These are phyloP conservation scores for Neurospora sp. DNA, from an alignment of 495 filamentous ascomycete species.

Conservation along the genomic window DNA sequence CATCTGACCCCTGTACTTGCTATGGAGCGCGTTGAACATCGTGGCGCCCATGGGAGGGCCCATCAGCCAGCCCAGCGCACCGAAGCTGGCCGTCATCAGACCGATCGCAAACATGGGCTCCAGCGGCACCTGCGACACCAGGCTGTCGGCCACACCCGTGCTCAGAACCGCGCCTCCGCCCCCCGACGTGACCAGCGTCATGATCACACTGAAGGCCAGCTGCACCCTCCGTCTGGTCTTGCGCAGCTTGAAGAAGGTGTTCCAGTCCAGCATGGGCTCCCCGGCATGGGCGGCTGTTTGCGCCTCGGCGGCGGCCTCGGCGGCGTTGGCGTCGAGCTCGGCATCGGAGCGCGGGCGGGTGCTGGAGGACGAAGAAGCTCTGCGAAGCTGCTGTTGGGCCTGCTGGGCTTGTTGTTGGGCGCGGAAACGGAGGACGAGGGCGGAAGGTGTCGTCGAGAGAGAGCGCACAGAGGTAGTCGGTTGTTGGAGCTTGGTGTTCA, in stretches of 20 bases:
- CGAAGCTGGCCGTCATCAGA: slow-evolving; percentile 59
- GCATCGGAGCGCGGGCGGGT: slow-evolving; percentile 10
- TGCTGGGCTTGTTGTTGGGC: slow-evolving; percentile 5
- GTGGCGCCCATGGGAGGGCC: slow-evolving; percentile 72
- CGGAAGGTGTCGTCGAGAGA: slow-evolving; percentile 8
- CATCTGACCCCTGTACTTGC: slow-evolving; percentile 56
- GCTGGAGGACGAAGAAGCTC: not conserved
- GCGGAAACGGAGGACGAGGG: slow-evolving; percentile 6
- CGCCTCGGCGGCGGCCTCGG: not conserved
- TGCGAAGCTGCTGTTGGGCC: slow-evolving; percentile 2
- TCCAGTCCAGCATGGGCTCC: slow-evolving; percentile 60
- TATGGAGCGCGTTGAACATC: slow-evolving; percentile 62
- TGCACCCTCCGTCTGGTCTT: slow-evolving; percentile 74
- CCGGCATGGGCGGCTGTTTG: slow-evolving; percentile 15
- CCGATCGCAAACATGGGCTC: slow-evolving; percentile 83
- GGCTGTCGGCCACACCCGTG: slow-evolving; percentile 53
- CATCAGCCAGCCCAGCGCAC: slow-evolving; percentile 71
- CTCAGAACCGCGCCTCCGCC: slow-evolving; percentile 54
- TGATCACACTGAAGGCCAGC: slow-evolving; percentile 61
- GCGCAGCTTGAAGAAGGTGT: slow-evolving; percentile 86
- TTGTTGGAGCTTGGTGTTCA: slow-evolving; percentile 4
- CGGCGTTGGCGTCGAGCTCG: slow-evolving; percentile 17
- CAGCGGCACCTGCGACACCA: slow-evolving; percentile 58
- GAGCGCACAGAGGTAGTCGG: slow-evolving; percentile 1
- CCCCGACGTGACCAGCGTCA: slow-evolving; percentile 45